Conservation (phyloP, 805 yeast genomes). For the Sugiyamaella mastotermitis region DNA sequence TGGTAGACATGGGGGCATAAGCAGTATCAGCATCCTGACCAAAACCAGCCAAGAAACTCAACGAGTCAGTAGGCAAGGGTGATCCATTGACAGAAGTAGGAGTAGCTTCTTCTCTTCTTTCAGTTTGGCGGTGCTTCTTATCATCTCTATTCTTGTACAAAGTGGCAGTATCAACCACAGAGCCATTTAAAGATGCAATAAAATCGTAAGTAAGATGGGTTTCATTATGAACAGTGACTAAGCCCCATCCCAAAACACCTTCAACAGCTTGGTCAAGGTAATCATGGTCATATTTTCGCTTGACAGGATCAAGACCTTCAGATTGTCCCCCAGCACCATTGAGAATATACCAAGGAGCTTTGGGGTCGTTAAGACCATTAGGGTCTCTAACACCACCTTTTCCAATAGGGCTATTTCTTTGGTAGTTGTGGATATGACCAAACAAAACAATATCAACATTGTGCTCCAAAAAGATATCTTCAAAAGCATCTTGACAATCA, state of each 20-base stretch:
- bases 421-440: slow-evolving; percentile 26
- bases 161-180: slow-evolving; percentile 26
- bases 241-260: slow-evolving; percentile 26
- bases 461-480: slow-evolving; percentile 16
- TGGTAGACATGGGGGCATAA: too few species aligned
- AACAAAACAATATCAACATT: slow-evolving; percentile 23
- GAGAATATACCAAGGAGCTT: slow-evolving; percentile 28
- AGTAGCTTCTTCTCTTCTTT: too few species aligned
- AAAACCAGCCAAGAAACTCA: too few species aligned
- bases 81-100: too few species aligned
- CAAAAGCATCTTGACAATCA: slow-evolving; percentile 23
- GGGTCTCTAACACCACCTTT: slow-evolving; percentile 25
- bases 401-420: slow-evolving; percentile 20
- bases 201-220: slow-evolving; percentile 30
- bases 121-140: too few species aligned
- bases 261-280: slow-evolving; percentile 9
- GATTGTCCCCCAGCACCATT: slow-evolving; percentile 30
- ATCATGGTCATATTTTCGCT: slow-evolving; percentile 6
- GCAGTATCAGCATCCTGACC: too few species aligned
- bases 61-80: too few species aligned
- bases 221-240: slow-evolving; percentile 27
- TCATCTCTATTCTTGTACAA: slow-evolving; percentile 17
- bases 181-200: slow-evolving; percentile 22
- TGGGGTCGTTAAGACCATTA: slow-evolving; percentile 25
- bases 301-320: slow-evolving; percentile 23